Evolutionary conservation across 805 yeast species (phyloP).

Genomic region (Vanderwaltozyma yarrowii): DNA sequence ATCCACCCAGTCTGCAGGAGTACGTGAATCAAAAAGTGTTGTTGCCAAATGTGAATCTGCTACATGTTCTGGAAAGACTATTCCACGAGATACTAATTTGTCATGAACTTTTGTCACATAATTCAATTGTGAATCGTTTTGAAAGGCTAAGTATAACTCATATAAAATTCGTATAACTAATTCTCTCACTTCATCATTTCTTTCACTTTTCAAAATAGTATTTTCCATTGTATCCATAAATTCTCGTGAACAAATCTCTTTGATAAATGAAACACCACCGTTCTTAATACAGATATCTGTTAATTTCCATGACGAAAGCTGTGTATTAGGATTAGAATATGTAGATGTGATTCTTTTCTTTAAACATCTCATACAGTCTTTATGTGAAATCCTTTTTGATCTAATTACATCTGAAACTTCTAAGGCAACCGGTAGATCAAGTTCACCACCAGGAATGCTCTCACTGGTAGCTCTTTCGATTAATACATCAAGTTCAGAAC

Average conservation of each 20-base stretch:
- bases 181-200: slow-evolving; percentile 45
- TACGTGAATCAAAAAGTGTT: slow-evolving; percentile 70
- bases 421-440: slow-evolving; percentile 61
- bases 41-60: slow-evolving; percentile 14
- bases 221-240: slow-evolving; percentile 68
- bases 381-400: slow-evolving; percentile 66
- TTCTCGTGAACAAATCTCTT: slow-evolving; percentile 72
- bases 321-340: slow-evolving; percentile 63
- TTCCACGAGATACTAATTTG: slow-evolving; percentile 51
- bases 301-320: slow-evolving; percentile 63
- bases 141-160: slow-evolving; percentile 68
- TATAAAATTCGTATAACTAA: slow-evolving; percentile 56
- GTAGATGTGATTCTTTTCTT: slow-evolving; percentile 59
- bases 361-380: slow-evolving; percentile 75
- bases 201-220: slow-evolving; percentile 29
- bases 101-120: slow-evolving; percentile 56
- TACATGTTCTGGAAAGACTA: slow-evolving; percentile 46
- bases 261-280: slow-evolving; percentile 78
- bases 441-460: slow-evolving; percentile 84
- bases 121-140: slow-evolving; percentile 51
- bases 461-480: slow-evolving; percentile 77
- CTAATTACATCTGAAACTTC: slow-evolving; percentile 84
- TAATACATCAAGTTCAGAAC: slow-evolving; percentile 42
- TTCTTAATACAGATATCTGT: slow-evolving; percentile 85
- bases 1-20: slow-evolving; percentile 98